Evolutionary conservation across 2,329 filamentous ascomycete species (phyloP), one percentile per base, ranked within the genome.

Genomic region (Apiospora saccharicola): DNA sequence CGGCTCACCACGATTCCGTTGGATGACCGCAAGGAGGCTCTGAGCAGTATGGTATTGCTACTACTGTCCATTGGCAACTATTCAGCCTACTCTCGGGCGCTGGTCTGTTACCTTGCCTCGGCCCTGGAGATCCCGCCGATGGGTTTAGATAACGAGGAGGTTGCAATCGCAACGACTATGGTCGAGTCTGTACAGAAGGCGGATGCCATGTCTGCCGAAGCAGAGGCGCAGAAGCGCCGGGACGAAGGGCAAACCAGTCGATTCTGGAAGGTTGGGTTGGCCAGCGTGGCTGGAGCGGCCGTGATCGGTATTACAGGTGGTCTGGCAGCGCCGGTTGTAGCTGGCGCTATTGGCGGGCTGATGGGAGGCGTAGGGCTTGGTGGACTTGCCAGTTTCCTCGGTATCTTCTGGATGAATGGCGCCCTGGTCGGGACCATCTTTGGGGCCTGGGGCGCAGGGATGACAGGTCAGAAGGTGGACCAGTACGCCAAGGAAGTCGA

Each of bases 231-330:
- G 78, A 93, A 93, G 79, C 90, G 92, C 71, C 88, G 88, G 19
- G 91, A 95, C 74, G 89, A 93, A 73, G 93, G 92, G 71, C 90
- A 93, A 76, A 83, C 88, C 12, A 87, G 90, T 26, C 87, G 95
- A 12, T 93, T 93, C 80, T 97, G 94, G 94, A 98, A 98, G 80
- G 94, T 98, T 26, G 94, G 95, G 0, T 86, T 98, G 37, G 96
- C 95, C 0, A 94, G 93, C 12, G 94, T 97, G 0, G 95, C 94
- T 0, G 96, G 96, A 14, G 96, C 96, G 1, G 94, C 93, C 0
- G 85, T 98, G 1, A 95, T 98, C n/a, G 95, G 95, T 7, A 89
- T 98, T 4, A 98, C 95, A 0, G 95, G 95, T 24, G 95, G 95
- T 1, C 86, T 98, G n/a, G 95, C 95, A 0, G 95, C 95, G 0